Conservation (phyloP, 2,329 filamentous ascomycete genomes). For the Balansia obtecta region DNA sequence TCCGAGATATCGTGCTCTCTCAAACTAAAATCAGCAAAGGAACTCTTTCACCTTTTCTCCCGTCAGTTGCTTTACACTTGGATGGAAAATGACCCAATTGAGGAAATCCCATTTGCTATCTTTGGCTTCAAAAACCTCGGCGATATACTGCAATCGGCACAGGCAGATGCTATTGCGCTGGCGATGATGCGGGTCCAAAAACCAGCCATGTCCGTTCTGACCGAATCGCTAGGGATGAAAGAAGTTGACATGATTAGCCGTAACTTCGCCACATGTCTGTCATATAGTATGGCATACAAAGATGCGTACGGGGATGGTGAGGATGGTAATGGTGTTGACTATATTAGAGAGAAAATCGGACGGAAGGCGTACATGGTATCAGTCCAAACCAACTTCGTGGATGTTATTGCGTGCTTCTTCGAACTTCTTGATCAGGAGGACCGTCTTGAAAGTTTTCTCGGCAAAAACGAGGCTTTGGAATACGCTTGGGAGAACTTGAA, state of each 20-base stretch:
- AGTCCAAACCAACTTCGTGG: constrained; percentile 58
- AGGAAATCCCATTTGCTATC: constrained; percentile 69
- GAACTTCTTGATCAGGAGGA: constrained; percentile 68
- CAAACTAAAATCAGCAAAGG: constrained; percentile 49
- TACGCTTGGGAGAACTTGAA: constrained; percentile 52
- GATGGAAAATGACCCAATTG: constrained; percentile 55
- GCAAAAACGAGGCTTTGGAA: constrained; percentile 42
- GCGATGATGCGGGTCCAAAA: constrained; percentile 71
- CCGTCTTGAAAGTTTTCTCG: constrained; percentile 54
- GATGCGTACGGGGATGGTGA: constrained; percentile 18
- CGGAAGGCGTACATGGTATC: constrained; percentile 49
- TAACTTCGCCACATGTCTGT: constrained; percentile 67
- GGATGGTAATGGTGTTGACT: constrained; percentile 47
- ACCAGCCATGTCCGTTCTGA: constrained; percentile 47
- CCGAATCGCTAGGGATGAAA: constrained; percentile 39
- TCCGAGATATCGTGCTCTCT: constrained; percentile 52
- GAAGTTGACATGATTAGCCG: constrained; percentile 46
- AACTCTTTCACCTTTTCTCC: constrained; percentile 73
- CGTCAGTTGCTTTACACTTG: constrained; percentile 87
- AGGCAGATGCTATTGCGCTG: constrained; percentile 68
- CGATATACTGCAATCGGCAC: constrained; percentile 57
- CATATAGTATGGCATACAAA: constrained; percentile 66
- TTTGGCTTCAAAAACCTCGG: constrained; percentile 64
- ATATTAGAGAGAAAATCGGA: constrained; percentile 58
- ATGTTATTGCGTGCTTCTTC: constrained; percentile 66